Evolutionary conservation across 257 asterid species (phyloP).

Genomic region (Scutellaria baicalensis): DNA sequence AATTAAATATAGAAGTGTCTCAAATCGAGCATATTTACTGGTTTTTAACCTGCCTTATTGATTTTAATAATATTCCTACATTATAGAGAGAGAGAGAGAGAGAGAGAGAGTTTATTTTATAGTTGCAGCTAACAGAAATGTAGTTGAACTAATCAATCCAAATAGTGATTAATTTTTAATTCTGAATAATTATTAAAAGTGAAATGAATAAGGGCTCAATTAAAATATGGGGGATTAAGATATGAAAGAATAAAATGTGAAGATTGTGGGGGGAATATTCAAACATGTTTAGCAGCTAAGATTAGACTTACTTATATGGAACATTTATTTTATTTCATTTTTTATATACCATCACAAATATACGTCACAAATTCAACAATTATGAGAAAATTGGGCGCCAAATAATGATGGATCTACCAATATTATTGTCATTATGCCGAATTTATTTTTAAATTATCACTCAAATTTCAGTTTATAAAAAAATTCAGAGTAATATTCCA

Average conservation of each 20-base stretch:
- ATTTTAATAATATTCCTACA: too few relatives aligned
- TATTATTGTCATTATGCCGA: not conserved
- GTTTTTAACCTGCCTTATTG: too few relatives aligned
- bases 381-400: conserved; percentile 7
- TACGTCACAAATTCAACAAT: conserved; percentile 6
- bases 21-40: too few relatives aligned
- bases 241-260: conserved; percentile 16
- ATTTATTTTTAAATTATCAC: too few relatives aligned
- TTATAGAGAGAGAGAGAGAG: not conserved
- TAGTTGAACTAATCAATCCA: conserved; percentile 48
- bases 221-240: conserved; percentile 7
- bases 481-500: too few relatives aligned
- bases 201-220: not conserved
- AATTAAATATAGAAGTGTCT: too few relatives aligned
- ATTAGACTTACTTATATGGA: not conserved
- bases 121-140: conserved; percentile 39
- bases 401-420: not conserved
- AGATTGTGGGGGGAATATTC: conserved; percentile 24
- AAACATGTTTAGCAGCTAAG: conserved; percentile 19
- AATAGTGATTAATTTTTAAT: conserved; percentile 5
- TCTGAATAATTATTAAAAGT: not conserved
- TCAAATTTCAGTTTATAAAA: too few relatives aligned
- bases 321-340: not conserved
- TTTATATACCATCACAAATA: not conserved
- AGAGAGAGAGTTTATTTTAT: not conserved